phyloP scores from a whole-genome alignment of 306 rosid genomes.

The Prunus mume region DNA sequence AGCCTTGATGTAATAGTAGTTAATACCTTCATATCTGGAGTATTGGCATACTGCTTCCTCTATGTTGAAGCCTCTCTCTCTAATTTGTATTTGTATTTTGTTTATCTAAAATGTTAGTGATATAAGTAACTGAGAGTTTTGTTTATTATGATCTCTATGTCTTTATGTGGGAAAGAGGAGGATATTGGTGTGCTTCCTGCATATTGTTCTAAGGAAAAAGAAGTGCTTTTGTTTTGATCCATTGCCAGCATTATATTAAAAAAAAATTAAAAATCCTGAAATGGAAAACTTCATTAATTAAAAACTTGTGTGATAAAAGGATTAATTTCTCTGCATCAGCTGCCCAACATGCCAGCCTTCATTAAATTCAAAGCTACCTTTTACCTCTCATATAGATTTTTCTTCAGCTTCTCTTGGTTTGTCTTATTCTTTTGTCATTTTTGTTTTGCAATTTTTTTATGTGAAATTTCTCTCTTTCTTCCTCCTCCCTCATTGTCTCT shows the following conservation, averaged over 20 bases:
- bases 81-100: background rate
- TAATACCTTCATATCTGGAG: conserved; percentile 1
- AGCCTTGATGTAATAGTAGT: conserved; percentile 3
- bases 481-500: background rate
- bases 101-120: background rate
- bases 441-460: background rate
- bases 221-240: background rate
- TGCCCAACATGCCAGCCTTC: background rate
- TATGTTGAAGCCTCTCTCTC: background rate
- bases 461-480: background rate
- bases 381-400: background rate
- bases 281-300: background rate
- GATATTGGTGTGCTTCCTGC: too few relatives aligned
- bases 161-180: background rate
- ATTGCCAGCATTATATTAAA: background rate
- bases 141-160: background rate
- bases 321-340: background rate
- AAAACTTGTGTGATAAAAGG: background rate
- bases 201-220: background rate
- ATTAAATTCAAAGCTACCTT: background rate
- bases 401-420: background rate
- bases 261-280: background rate
- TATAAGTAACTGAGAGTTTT: background rate
- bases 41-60: conserved; percentile 10
- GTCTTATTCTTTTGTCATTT: conserved; percentile 12